phyloP scores from a whole-genome alignment of 345 rosid species.

The Luvunga scandens region DNA sequence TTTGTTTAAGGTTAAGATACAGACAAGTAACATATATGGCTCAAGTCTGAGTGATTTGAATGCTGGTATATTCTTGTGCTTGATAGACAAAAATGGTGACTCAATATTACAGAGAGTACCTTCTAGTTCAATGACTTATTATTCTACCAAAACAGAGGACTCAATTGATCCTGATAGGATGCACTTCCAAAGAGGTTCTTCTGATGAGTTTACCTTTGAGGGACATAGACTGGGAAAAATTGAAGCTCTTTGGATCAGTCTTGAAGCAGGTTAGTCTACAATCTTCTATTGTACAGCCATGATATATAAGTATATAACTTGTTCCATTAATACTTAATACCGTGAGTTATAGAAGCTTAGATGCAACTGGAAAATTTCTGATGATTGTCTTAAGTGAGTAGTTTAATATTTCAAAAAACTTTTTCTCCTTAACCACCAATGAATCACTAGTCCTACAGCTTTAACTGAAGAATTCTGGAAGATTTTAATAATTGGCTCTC shows the following conservation, averaged over 20 bases:
- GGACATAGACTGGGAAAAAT: conserved; percentile 54
- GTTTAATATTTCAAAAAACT: no score
- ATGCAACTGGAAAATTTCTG: neutral
- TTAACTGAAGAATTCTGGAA: neutral
- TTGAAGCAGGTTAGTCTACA: conserved; percentile 68
- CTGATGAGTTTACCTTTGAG: conserved; percentile 64
- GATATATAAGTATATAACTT: neutral
- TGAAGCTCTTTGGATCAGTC: conserved; percentile 76
- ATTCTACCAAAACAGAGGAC: conserved; percentile 28
- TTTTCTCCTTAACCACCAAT: neutral
- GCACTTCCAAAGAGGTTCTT: conserved; percentile 70
- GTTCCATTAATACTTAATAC: neutral
- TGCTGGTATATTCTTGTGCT: conserved; percentile 64
- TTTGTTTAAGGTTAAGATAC: conserved; percentile 59
- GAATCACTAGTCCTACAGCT: neutral
- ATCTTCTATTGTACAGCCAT: neutral
- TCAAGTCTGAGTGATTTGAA: conserved; percentile 60
- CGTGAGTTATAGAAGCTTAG: neutral
- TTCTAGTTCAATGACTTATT: conserved; percentile 27
- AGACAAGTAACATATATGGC: conserved; percentile 64
- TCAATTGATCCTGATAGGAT: conserved; percentile 28
- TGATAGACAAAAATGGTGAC: conserved; percentile 66
- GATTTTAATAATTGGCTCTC: neutral
- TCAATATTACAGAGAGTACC: conserved; percentile 70
- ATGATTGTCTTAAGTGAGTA: neutral